Evolutionary conservation across 2,329 filamentous ascomycete genomes (phyloP).

Genomic region (Monosporascus sp.): DNA sequence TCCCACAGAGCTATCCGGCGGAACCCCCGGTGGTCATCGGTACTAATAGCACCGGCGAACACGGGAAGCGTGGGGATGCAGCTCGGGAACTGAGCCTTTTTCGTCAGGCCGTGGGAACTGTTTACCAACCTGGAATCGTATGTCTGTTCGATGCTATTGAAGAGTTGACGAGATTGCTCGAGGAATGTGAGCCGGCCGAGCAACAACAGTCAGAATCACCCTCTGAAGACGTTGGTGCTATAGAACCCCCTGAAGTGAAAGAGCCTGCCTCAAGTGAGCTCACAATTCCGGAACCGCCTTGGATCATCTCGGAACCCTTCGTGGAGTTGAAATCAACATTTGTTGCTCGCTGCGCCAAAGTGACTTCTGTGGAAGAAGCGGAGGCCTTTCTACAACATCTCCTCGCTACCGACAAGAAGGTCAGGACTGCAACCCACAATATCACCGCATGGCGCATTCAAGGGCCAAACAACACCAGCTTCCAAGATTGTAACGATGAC

Average conservation of each 20-base stretch:
- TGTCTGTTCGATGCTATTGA: slow-evolving; percentile 92
- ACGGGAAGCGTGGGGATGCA: slow-evolving; percentile 65
- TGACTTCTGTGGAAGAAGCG: slow-evolving; percentile 66
- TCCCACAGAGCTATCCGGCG: slow-evolving; percentile 69
- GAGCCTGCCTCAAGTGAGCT: slow-evolving; percentile 7
- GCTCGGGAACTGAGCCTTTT: slow-evolving; percentile 65
- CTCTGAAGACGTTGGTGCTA: slow-evolving; percentile 5
- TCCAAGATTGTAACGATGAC: slow-evolving; percentile 93
- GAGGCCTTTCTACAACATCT: slow-evolving; percentile 67
- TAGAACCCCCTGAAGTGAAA: slow-evolving; percentile 2
- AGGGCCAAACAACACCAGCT: slow-evolving; percentile 49
- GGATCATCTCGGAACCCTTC: slow-evolving; percentile 69
- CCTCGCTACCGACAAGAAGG: slow-evolving; percentile 74
- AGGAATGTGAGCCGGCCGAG: slow-evolving; percentile 24
- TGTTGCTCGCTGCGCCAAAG: slow-evolving; percentile 67
- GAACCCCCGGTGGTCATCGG: slow-evolving; percentile 68
- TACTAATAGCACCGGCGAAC: slow-evolving; percentile 69
- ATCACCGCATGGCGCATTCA: slow-evolving; percentile 90
- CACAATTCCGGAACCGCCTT: slow-evolving; percentile 43
- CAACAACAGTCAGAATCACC: slow-evolving; percentile 20
- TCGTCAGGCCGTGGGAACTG: slow-evolving; percentile 57
- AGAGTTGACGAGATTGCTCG: slow-evolving; percentile 49
- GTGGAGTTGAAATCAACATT: slow-evolving; percentile 86
- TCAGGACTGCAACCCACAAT: slow-evolving; percentile 86
- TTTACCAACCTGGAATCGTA: slow-evolving; percentile 69